phyloP scores from a whole-genome alignment of 805 yeast genomes.

The Myxozyma monticola region DNA sequence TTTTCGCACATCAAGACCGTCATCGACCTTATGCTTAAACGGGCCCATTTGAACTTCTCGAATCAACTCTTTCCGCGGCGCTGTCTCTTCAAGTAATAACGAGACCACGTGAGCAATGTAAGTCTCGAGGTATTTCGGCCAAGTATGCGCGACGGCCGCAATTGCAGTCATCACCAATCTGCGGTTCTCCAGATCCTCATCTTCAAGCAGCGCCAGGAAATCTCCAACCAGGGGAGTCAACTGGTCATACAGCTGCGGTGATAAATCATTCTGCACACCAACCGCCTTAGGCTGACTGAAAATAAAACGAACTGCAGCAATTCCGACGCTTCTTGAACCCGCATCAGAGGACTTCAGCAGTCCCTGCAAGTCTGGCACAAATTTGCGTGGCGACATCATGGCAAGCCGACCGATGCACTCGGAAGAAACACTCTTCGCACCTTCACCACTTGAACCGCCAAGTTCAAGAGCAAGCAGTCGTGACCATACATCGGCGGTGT shows the following conservation, averaged over 20 bases:
- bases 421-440: constrained; percentile 15
- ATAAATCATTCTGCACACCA: constrained; percentile 24
- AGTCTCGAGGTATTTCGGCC: constrained; percentile 49
- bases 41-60: constrained; percentile 81
- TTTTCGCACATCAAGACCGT: constrained; percentile 71
- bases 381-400: constrained; percentile 37
- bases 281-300: constrained; percentile 37
- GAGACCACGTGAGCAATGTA: constrained; percentile 52
- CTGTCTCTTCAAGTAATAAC: constrained; percentile 53
- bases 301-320: constrained; percentile 44
- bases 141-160: constrained; percentile 59
- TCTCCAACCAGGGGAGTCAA: constrained; percentile 35
- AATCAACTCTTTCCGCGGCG: constrained; percentile 56
- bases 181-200: constrained; percentile 53
- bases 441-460: constrained; percentile 1
- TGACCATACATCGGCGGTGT: constrained; percentile 31
- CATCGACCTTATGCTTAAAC: constrained; percentile 77
- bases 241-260: constrained; percentile 28
- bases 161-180: constrained; percentile 61
- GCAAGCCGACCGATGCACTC: constrained; percentile 28
- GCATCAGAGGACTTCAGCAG: constrained; percentile 32
- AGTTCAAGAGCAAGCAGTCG: constrained; percentile 22
- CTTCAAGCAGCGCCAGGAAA: constrained; percentile 38
- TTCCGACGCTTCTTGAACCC: constrained; percentile 33
- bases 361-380: constrained; percentile 37